These are phyloP conservation scores for Carpinus viminea DNA, from an alignment of 306 rosid genomes.

Conservation along the genomic window DNA sequence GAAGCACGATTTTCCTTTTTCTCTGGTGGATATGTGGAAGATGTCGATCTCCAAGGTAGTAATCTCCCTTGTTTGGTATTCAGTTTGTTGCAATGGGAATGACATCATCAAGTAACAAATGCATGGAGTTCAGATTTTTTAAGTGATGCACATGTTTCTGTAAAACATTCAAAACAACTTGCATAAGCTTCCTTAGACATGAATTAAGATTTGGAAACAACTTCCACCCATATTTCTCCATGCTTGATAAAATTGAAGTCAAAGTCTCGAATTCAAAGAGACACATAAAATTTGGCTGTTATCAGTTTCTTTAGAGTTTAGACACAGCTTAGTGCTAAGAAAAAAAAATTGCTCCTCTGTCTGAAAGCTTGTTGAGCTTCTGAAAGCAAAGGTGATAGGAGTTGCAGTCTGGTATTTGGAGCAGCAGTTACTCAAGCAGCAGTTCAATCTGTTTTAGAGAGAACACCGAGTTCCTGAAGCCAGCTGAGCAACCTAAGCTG, in stretches of 20 bases:
- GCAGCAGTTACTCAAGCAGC: too few species aligned
- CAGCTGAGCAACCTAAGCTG: too few species aligned
- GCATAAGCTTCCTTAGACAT: neutral
- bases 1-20: conserved; percentile 87
- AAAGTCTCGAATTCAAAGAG: neutral
- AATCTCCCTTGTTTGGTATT: conserved; percentile 13
- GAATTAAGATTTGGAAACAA: neutral
- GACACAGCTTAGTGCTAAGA: too few species aligned
- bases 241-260: too few species aligned
- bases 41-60: conserved; percentile 63
- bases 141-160: neutral
- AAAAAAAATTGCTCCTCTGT: too few species aligned
- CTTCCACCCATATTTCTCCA: neutral
- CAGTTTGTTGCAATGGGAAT: conserved; percentile 13
- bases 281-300: too few species aligned
- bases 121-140: neutral
- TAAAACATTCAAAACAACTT: neutral
- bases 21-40: conserved; percentile 82
- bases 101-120: neutral
- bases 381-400: too few species aligned
- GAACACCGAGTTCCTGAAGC: too few species aligned
- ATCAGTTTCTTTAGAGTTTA: too few species aligned
- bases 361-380: too few species aligned
- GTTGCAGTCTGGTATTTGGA: too few species aligned
- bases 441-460: too few species aligned